These are phyloP conservation scores for Malassezia vespertilionis DNA, from an alignment of 1,284 basidiomycete genomes.

Conservation along the genomic window DNA sequence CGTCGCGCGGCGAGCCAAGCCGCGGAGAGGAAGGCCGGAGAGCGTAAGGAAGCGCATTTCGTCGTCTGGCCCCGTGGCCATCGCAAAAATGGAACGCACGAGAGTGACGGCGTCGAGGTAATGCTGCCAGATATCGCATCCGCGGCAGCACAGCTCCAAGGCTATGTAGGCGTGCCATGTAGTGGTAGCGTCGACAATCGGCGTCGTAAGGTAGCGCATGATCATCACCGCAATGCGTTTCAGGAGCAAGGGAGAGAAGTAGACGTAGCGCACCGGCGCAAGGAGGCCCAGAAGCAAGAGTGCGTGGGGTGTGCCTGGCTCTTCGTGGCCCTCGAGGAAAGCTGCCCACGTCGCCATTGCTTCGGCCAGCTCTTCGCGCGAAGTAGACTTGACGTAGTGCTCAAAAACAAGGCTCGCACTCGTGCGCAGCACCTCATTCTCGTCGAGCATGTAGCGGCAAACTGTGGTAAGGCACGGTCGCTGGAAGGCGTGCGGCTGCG, in stretches of 20 bases:
- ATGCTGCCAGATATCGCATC: conserved; percentile 86
- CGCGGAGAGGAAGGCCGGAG: conserved; percentile 20
- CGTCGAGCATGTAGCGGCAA: conserved; percentile 11
- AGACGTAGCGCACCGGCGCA: conserved; percentile 66
- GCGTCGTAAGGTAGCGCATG: conserved; percentile 32
- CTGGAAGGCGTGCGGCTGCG: background rate
- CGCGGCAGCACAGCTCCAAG: conserved; percentile 76
- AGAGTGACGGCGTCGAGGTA: conserved; percentile 84
- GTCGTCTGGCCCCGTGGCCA: conserved; percentile 66
- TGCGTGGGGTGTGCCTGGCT: conserved; percentile 4
- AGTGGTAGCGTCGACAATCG: conserved; percentile 51
- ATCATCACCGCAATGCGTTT: conserved; percentile 75
- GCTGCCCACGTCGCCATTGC: conserved; percentile 40
- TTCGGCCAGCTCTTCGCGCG: conserved; percentile 17
- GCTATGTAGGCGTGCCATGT: conserved; percentile 59
- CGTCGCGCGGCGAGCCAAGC: conserved; percentile 62
- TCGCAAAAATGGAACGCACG: conserved; percentile 68
- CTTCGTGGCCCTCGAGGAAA: conserved; percentile 51
- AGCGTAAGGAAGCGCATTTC: background rate
- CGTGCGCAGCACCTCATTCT: conserved; percentile 21
- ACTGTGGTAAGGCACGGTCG: conserved; percentile 7
- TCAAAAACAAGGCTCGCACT: conserved; percentile 20
- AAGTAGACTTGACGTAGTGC: conserved; percentile 9
- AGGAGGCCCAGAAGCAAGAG: conserved; percentile 52
- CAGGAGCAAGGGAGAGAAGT: conserved; percentile 64